phyloP scores from a whole-genome alignment of 2,329 filamentous ascomycete species.

The Decorospora gaudefroyi region DNA sequence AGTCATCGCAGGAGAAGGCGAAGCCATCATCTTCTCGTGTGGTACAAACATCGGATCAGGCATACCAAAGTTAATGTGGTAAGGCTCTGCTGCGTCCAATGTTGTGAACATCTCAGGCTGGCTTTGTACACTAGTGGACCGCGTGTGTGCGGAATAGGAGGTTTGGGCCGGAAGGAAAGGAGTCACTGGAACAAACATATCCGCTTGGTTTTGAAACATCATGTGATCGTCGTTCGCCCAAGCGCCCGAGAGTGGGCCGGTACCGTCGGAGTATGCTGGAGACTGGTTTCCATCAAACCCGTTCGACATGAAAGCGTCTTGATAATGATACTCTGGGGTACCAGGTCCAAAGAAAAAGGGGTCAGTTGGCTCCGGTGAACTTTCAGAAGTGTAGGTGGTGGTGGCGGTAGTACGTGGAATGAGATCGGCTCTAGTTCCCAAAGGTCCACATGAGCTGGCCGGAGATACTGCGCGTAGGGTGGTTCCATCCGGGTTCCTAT shows the following conservation, averaged over 20 bases:
- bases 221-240: conserved; percentile 44
- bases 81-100: conserved; percentile 32
- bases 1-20: conserved; percentile 31
- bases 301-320: conserved; percentile 38
- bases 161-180: conserved; percentile 31
- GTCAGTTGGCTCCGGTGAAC: conserved; percentile 45
- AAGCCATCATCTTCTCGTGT: conserved; percentile 31
- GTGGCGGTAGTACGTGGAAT: conserved; percentile 40
- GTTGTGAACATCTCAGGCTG: conserved; percentile 40
- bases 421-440: conserved; percentile 39
- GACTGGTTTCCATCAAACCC: conserved; percentile 42
- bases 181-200: conserved; percentile 35
- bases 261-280: conserved; percentile 39
- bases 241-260: conserved; percentile 30
- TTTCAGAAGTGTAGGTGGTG: conserved; percentile 37
- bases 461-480: conserved; percentile 45
- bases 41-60: conserved; percentile 27
- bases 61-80: conserved; percentile 30
- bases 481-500: conserved; percentile 44
- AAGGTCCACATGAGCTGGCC: conserved; percentile 36
- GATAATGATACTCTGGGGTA: conserved; percentile 44
- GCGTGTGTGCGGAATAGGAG: conserved; percentile 31
- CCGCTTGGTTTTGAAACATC: conserved; percentile 34
- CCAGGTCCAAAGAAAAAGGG: conserved; percentile 43
- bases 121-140: conserved; percentile 38